These are phyloP conservation scores for Chalciporus pseudorubinellus DNA, from an alignment of 768 basidiomycete genomes.

Conservation along the genomic window DNA sequence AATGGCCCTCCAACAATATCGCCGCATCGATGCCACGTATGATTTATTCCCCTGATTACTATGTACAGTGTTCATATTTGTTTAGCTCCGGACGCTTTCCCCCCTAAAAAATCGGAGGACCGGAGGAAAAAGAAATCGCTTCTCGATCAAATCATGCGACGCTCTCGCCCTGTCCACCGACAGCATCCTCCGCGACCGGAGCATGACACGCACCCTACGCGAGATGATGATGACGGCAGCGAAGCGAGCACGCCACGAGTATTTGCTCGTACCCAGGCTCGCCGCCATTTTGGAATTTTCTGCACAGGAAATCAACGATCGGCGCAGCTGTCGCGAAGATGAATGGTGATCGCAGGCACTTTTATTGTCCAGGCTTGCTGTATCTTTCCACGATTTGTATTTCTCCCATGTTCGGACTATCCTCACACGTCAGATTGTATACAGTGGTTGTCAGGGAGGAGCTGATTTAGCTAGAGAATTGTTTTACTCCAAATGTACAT, in stretches of 20 bases:
- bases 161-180: no score
- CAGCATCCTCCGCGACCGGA: no score
- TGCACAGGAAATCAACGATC: constrained; percentile 32
- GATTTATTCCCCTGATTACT: constrained; percentile 1
- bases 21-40: constrained; percentile 39
- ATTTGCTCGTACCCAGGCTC: constrained; percentile 10
- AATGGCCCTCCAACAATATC: constrained; percentile 24
- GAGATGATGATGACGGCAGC: constrained; percentile 4
- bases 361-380: not conserved
- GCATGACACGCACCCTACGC: no score
- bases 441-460: not conserved
- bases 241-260: constrained; percentile 8
- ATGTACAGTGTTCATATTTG: constrained; percentile 10
- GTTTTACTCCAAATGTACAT: constrained; percentile 1
- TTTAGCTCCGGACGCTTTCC: constrained; percentile 40
- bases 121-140: no score
- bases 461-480: not conserved
- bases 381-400: constrained; percentile 9
- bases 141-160: no score
- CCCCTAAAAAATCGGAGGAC: constrained; percentile 21
- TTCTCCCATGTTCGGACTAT: no score
- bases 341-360: constrained; percentile 1
- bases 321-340: constrained; percentile 12
- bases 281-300: constrained; percentile 37
- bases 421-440: constrained; percentile 5